These are phyloP conservation scores for Solanum hybrid DNA, from an alignment of 305 asterid genomes.

Conservation along the genomic window DNA sequence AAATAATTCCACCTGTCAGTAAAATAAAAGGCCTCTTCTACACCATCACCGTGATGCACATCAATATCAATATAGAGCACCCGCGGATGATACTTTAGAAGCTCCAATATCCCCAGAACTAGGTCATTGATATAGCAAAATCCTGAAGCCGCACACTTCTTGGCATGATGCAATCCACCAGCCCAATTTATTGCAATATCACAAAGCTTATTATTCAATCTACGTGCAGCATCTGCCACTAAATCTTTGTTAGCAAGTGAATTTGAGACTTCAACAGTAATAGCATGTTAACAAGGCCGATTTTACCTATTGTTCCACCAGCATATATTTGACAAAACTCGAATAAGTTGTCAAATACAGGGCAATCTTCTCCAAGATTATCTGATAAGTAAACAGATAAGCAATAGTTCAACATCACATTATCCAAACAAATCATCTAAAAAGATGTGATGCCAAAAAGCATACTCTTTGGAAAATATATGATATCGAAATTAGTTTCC, in stretches of 20 bases:
- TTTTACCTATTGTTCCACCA: conserved; percentile 92
- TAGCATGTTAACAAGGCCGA: conserved; percentile 3
- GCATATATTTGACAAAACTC: conserved; percentile 98
- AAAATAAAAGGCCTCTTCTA: conserved; percentile 95
- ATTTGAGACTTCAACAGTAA: conserved; percentile 5
- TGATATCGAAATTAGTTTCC: not conserved
- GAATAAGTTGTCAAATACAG: conserved; percentile 84
- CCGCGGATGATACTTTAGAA: conserved; percentile 85
- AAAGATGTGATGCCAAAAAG: not conserved
- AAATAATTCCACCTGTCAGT: conserved; percentile 63
- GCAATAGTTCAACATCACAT: not conserved
- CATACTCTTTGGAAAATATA: not conserved
- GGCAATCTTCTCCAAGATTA: conserved; percentile 98
- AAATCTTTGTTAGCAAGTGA: conserved; percentile 13
- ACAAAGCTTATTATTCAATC: conserved; percentile 81
- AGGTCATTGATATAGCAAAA: conserved; percentile 95
- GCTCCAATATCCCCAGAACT: conserved; percentile 94
- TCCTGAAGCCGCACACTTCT: conserved; percentile 98
- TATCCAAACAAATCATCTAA: not conserved
- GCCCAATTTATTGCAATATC: conserved; percentile 99
- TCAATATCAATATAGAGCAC: conserved; percentile 96
- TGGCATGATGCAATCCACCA: conserved; percentile 99
- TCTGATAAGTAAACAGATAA: conserved; percentile 36
- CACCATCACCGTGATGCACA: conserved; percentile 99
- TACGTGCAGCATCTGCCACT: conserved; percentile 82